These are phyloP conservation scores for Podila epigama DNA, from an alignment of 192 early-diverging fungal species.

Conservation along the genomic window DNA sequence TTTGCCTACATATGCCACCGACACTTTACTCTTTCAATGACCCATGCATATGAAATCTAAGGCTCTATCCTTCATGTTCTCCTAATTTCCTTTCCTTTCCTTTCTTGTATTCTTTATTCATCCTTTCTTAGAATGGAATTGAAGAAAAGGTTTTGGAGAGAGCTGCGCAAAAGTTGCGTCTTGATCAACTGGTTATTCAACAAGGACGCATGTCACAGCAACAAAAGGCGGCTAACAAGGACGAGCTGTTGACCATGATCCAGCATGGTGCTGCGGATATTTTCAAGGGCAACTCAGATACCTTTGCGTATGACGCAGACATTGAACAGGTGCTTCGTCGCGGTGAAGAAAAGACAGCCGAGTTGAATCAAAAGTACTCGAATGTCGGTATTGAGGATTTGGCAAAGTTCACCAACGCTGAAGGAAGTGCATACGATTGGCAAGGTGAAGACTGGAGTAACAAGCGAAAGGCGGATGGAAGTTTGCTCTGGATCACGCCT, in stretches of 20 bases:
- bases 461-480: constrained; percentile 67
- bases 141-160: constrained; percentile 98
- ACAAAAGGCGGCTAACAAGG: constrained; percentile 76
- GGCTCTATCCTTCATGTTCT: not conserved
- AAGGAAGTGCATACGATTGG: constrained; percentile 88
- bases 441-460: constrained; percentile 95
- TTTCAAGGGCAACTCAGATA: constrained; percentile 66
- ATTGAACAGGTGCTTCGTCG: constrained; percentile 85
- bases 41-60: too few species aligned
- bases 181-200: constrained; percentile 99
- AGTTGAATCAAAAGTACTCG: constrained; percentile 90
- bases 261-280: constrained; percentile 94
- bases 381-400: constrained; percentile 93
- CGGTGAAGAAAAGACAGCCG: constrained; percentile 88
- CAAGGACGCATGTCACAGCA: constrained; percentile 85
- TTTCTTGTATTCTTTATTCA: not conserved
- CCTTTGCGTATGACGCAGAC: constrained; percentile 66
- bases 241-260: constrained; percentile 94
- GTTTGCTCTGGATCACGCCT: constrained; percentile 92
- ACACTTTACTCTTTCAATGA: too few species aligned
- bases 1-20: too few species aligned
- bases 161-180: constrained; percentile 94
- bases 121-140: constrained; percentile 74
- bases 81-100: not conserved
- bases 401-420: constrained; percentile 83